Evolutionary conservation across 768 basidiomycete genomes (phyloP).

Genomic region (Lactarius trivialis): DNA sequence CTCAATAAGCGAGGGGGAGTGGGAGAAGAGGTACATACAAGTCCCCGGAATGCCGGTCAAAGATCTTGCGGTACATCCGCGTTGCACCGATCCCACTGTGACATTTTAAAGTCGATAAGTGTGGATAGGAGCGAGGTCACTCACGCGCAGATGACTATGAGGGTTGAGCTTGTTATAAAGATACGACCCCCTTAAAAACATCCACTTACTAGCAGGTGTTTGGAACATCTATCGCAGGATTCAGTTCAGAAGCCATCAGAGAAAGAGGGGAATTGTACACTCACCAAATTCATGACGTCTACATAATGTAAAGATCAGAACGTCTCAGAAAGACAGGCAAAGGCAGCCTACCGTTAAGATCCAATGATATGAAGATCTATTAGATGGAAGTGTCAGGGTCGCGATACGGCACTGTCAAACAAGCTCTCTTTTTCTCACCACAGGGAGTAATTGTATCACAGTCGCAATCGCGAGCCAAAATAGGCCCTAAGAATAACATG

Average conservation of each 20-base stretch:
- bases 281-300: slow-evolving; percentile 19
- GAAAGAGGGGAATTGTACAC: neutral
- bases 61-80: slow-evolving; percentile 17
- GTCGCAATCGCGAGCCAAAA: slow-evolving; percentile 14
- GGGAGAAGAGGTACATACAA: neutral
- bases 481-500: slow-evolving; percentile 6
- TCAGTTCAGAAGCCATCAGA: neutral
- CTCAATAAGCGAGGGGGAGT: neutral
- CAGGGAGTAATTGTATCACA: slow-evolving; percentile 3
- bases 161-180: neutral
- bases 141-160: slow-evolving; percentile 14
- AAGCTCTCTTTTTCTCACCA: slow-evolving; percentile 5
- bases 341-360: slow-evolving; percentile 8
- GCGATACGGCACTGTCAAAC: neutral
- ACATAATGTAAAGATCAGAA: neutral
- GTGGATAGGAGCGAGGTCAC: neutral
- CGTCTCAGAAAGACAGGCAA: neutral
- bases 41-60: neutral
- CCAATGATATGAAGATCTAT: slow-evolving; percentile 13
- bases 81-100: slow-evolving; percentile 16
- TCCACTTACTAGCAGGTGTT: slow-evolving; percentile 5
- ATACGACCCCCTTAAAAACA: neutral
- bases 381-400: neutral
- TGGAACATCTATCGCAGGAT: slow-evolving; percentile 12
- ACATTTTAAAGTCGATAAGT: neutral